A percentile compares a stretch with the other conserved stretches of the same genome.
Conservation (phyloP, 2,329 filamentous ascomycete genomes). For the Tolypocladium paradoxum region DNA sequence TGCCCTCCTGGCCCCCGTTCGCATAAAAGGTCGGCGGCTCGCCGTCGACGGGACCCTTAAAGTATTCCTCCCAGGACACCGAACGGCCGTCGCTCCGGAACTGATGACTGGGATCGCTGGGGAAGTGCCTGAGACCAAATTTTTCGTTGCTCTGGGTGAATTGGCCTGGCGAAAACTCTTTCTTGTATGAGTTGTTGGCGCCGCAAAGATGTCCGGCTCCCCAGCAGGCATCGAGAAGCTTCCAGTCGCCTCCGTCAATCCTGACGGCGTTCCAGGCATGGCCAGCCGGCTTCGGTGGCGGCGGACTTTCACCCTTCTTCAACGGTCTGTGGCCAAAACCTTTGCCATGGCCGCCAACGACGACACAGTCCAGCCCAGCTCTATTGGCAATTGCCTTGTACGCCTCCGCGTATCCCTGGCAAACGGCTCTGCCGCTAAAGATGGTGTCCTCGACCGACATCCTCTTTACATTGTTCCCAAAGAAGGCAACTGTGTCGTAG, state of each 20-base stretch:
- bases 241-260: conserved; percentile 82
- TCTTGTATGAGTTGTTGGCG: conserved; percentile 46
- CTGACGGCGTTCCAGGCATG: conserved; percentile 93
- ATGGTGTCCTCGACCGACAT: conserved; percentile 65
- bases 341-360: conserved; percentile 74
- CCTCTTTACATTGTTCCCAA: conserved; percentile 54
- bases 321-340: conserved; percentile 63
- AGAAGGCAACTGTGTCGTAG: conserved; percentile 76
- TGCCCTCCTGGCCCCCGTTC: conserved; percentile 36
- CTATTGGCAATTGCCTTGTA: conserved; percentile 69
- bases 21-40: conserved; percentile 37
- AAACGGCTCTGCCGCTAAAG: conserved; percentile 71
- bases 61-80: conserved; percentile 74
- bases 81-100: conserved; percentile 62
- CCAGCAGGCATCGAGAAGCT: conserved; percentile 87
- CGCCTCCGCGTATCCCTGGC: conserved; percentile 78
- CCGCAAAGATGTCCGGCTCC: conserved; percentile 63
- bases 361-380: conserved; percentile 67
- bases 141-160: conserved; percentile 60
- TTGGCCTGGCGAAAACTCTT: conserved; percentile 53
- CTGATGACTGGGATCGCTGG: conserved; percentile 55
- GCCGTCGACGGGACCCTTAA: conserved; percentile 45
- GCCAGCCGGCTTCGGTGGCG: conserved; percentile 47
- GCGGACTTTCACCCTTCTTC: conserved; percentile 52
- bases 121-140: conserved; percentile 76